Percentiles rank a stretch among this genome's conserved stretches.
Evolutionary conservation across 192 early-diverging fungal species (phyloP).

Genomic region (Spinellus fusiger): DNA sequence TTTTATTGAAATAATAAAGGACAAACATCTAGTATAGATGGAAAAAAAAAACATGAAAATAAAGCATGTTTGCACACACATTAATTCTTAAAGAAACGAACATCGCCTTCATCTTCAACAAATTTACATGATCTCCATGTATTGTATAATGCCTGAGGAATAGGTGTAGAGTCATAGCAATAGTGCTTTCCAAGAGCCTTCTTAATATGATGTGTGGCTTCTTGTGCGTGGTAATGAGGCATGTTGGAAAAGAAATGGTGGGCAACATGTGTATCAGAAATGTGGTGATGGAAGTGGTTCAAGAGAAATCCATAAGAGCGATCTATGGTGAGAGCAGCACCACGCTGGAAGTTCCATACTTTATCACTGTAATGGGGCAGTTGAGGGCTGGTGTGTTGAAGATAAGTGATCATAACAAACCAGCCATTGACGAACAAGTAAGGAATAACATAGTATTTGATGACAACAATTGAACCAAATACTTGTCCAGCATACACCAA

Average conservation of each 20-base stretch:
- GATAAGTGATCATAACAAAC: conserved; percentile 93
- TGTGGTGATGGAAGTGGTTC: conserved; percentile 76
- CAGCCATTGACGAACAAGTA: conserved; percentile 92
- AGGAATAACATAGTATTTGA: conserved; percentile 85
- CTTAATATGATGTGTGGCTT: conserved; percentile 80
- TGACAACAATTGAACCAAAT: conserved; percentile 46
- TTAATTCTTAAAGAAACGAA: conserved; percentile 61
- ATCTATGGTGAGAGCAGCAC: conserved; percentile 83
- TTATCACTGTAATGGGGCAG: conserved; percentile 86
- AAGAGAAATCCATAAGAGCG: conserved; percentile 83
- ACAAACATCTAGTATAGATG: too few relatives aligned
- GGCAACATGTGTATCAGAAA: conserved; percentile 88
- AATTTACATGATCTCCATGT: conserved; percentile 71
- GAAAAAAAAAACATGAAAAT: too few relatives aligned
- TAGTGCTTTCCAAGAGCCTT: conserved; percentile 82
- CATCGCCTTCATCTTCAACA: conserved; percentile 87
- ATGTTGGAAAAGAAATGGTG: conserved; percentile 97
- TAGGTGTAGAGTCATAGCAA: conserved; percentile 64
- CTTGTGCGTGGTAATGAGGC: conserved; percentile 92
- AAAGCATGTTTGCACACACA: too few relatives aligned
- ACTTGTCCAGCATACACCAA: conserved; percentile 46
- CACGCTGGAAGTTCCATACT: conserved; percentile 89
- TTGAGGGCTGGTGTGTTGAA: conserved; percentile 87
- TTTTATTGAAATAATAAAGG: too few relatives aligned
- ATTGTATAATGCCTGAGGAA: conserved; percentile 62